Evolutionary conservation across 768 basidiomycete genomes (phyloP), one percentile per base, ranked within the genome.

Genomic region (Trichaptum fuscoviolaceum): DNA sequence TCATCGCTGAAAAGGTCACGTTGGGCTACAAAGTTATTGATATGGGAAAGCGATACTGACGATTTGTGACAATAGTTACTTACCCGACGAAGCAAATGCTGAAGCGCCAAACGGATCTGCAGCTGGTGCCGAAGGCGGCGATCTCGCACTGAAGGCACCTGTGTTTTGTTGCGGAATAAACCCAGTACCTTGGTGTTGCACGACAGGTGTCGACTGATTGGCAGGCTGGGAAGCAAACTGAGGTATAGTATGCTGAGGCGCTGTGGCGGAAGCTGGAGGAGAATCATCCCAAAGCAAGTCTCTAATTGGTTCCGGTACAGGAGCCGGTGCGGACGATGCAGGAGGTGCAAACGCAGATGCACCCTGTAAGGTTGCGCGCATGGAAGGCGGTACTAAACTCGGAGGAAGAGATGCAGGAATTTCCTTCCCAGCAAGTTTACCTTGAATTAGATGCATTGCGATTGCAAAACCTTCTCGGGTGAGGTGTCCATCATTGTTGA

Each of bases 401-500:
- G 76, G 77, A 4, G 95, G 93, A 30, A 99, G 80, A n/a, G 77
- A 74, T 0, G 81, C 71, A 0, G 94, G 93, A 59, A 97, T 77
- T 1, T 91, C 89, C 68, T 86, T 87, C 20, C 96, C 95, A 7
- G 85, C 82, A 9, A 97, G 78, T 75, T 90, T 94, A 72, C 84
- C 85, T 76, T 93, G 92, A 71, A 99, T 98, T 36, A 99, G 84
- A 77, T 96, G 86, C 87, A 96, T 87, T 3, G 95, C 97, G 59
- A 99, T 90, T 8, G 97, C 96, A 76, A 99, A 99, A 17, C 95
- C 93, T 62, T 98, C 96, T 64, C 88, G 84, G 2, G 89, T 95
- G 62, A 99, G 81, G 65, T 83, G 85, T 1, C 97, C 97, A 66
- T 96, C 91, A 63, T 90, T 90, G 68, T 90, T 87, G 25, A 98